phyloP scores from a whole-genome alignment of 1,139 yeast genomes.

The Diutina pseudorugosa region DNA sequence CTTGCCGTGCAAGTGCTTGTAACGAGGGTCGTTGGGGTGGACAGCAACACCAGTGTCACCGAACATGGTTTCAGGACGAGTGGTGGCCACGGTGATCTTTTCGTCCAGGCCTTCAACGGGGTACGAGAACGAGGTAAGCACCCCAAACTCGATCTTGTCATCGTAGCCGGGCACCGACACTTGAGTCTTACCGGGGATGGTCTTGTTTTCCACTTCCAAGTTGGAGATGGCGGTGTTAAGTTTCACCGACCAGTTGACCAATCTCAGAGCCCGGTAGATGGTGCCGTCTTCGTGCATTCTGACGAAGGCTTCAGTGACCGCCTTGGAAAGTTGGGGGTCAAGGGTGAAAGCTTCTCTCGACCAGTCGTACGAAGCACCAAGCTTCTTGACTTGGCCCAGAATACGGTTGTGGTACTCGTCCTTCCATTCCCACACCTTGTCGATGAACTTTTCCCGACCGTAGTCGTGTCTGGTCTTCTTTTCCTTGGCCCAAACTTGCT shows the following conservation, averaged over 20 bases:
- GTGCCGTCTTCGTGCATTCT: slow-evolving; percentile 89
- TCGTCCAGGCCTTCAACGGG: slow-evolving; percentile 84
- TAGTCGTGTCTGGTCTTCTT: slow-evolving; percentile 87
- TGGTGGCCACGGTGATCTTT: slow-evolving; percentile 84
- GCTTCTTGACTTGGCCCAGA: slow-evolving; percentile 67
- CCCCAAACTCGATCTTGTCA: slow-evolving; percentile 89
- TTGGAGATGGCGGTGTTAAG: slow-evolving; percentile 92
- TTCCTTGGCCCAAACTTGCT: slow-evolving; percentile 83
- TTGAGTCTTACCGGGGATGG: slow-evolving; percentile 68
- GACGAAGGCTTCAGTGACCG: slow-evolving; percentile 89
- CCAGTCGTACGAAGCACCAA: slow-evolving; percentile 99
- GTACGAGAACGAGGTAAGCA: slow-evolving; percentile 85
- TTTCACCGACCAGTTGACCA: slow-evolving; percentile 94
- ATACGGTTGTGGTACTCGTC: slow-evolving; percentile 83
- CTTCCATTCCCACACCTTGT: slow-evolving; percentile 97
- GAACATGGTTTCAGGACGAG: slow-evolving; percentile 96
- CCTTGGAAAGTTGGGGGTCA: slow-evolving; percentile 62
- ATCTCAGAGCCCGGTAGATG: slow-evolving; percentile 85
- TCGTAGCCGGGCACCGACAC: slow-evolving; percentile 84
- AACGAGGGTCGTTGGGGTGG: slow-evolving; percentile 89
- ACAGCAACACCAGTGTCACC: slow-evolving; percentile 98
- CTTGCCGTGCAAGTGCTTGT: slow-evolving; percentile 90
- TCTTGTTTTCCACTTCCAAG: slow-evolving; percentile 91
- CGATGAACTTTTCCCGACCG: slow-evolving; percentile 83
- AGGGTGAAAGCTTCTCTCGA: slow-evolving; percentile 85